Conservation (phyloP, 2,329 filamentous ascomycete genomes). For the Penicillium hesseltinei region DNA sequence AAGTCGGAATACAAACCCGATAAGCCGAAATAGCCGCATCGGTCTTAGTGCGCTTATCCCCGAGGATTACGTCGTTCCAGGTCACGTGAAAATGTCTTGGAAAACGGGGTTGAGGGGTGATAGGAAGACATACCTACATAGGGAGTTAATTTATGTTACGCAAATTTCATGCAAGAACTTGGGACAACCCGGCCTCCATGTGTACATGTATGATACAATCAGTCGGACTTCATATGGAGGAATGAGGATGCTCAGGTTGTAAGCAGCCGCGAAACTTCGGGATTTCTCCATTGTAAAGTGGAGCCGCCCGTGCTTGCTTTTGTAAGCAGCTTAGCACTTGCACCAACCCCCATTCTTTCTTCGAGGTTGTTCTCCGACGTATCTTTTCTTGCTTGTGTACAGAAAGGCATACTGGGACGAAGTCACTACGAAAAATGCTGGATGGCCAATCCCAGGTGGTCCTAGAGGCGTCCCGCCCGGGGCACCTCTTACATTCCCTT, state of each 20-base stretch:
- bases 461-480: conserved; percentile 31
- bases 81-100: background rate
- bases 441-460: conserved; percentile 36
- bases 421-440: conserved; percentile 32
- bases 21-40: conserved; percentile 2
- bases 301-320: conserved; percentile 11
- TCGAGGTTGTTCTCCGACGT: conserved; percentile 7
- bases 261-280: background rate
- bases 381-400: conserved; percentile 13
- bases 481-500: conserved; percentile 28
- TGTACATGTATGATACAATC: background rate
- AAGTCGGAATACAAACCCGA: background rate
- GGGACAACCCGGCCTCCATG: background rate
- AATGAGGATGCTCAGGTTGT: background rate
- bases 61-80: background rate
- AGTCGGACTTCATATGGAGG: background rate
- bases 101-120: background rate
- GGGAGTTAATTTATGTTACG: background rate
- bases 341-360: conserved; percentile 12
- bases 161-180: background rate
- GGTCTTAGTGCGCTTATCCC: conserved; percentile 7
- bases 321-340: conserved; percentile 21
- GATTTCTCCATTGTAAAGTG: conserved; percentile 8
- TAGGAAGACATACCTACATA: background rate
- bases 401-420: conserved; percentile 25